phyloP scores from a whole-genome alignment of 306 rosid genomes.

The Dalbergia oliveri region DNA sequence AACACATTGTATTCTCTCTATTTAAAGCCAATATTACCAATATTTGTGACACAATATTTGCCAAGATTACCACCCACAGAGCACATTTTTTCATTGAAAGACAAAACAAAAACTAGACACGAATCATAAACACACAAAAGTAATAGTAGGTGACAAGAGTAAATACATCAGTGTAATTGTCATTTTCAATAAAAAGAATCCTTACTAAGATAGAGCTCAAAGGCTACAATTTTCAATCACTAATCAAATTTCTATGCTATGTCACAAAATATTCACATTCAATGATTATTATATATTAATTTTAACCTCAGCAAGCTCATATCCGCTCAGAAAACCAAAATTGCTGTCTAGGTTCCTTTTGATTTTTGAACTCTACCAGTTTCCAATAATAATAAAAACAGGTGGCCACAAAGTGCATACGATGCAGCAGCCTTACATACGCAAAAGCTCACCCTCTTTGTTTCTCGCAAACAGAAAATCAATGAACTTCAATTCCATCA shows the following conservation, averaged over 20 bases:
- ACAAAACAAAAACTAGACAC: neutral
- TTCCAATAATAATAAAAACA: neutral
- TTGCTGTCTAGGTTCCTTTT: neutral
- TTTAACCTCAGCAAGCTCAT: neutral
- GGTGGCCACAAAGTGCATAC: too few relatives aligned
- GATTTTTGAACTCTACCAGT: neutral
- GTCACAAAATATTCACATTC: neutral
- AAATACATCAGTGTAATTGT: neutral
- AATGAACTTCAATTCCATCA: neutral
- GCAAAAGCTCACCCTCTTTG: neutral
- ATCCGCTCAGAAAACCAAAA: too few relatives aligned
- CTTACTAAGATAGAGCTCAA: neutral
- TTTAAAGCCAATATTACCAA: neutral
- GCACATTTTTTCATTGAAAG: neutral
- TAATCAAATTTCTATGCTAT: neutral
- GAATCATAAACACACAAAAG: conserved; percentile 11
- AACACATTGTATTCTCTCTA: neutral
- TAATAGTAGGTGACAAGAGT: neutral
- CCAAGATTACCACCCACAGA: neutral
- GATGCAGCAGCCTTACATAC: too few relatives aligned
- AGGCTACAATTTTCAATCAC: neutral
- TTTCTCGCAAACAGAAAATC: neutral
- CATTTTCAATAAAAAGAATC: neutral
- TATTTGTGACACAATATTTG: too few relatives aligned
- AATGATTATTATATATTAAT: neutral